A percentile compares a stretch with the other conserved stretches of the same genome.
These are phyloP conservation scores for Phytopythium montanum DNA, from an alignment of 352 stramenopile genomes.

Conservation along the genomic window DNA sequence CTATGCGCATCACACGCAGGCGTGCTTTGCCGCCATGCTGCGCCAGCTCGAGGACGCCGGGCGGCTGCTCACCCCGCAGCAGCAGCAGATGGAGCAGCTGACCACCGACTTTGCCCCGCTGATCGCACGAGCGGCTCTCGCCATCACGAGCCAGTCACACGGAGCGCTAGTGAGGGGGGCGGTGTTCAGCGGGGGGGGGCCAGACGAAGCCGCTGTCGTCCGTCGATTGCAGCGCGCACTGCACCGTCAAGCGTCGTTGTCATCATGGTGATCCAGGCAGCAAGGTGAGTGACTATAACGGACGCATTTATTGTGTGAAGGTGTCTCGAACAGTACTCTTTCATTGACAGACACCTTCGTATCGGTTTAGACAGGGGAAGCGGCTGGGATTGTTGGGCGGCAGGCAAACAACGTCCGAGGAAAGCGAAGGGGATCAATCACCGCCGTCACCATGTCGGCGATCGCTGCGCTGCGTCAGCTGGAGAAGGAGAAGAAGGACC, in stretches of 20 bases:
- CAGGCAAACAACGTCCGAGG: conserved; percentile 8
- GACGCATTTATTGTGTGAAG: neutral
- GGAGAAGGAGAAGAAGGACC: conserved; percentile 81
- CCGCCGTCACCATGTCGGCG: conserved; percentile 57
- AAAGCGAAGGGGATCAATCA: conserved; percentile 13
- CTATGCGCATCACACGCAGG: conserved; percentile 32
- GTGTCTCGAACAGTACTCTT: neutral
- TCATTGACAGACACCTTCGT: neutral
- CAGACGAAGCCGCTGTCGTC: conserved; percentile 1
- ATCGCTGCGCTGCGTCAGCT: conserved; percentile 80
- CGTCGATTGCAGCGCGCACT: conserved; percentile 3
- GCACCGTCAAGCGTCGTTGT: conserved; percentile 2
- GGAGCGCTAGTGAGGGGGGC: no score
- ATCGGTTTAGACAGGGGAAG: conserved; percentile 3
- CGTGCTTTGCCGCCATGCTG: conserved; percentile 37
- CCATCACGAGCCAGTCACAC: conserved; percentile 19
- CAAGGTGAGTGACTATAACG: neutral
- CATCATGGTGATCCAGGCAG: conserved; percentile 3
- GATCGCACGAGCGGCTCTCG: conserved; percentile 43
- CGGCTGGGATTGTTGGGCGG: conserved; percentile 31
- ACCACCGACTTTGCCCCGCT: conserved; percentile 46
- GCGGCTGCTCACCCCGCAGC: conserved; percentile 39
- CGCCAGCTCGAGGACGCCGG: conserved; percentile 44
- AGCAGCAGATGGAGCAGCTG: conserved; percentile 51
- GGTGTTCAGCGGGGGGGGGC: no score